Evolutionary conservation across 768 basidiomycete species (phyloP), one percentile per base, ranked within the genome.

Genomic region (Arthromyces matolae): DNA sequence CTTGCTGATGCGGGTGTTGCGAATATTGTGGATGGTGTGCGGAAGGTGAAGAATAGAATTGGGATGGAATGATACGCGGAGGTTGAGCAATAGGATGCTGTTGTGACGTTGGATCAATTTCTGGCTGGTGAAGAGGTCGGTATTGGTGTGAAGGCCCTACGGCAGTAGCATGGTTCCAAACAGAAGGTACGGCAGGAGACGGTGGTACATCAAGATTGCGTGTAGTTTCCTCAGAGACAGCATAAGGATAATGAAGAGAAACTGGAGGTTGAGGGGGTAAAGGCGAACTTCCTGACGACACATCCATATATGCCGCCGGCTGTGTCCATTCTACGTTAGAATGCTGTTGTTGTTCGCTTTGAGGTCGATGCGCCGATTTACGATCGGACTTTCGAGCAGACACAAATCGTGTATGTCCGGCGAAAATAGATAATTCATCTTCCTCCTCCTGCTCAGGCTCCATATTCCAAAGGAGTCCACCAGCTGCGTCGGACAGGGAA

Each of bases 351-450:
- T 28, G 35, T 14, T 35, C 42, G 14, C 33, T 24, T 13, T 42
- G 43, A 4, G 18, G 22, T 4, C 29, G 38, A 5, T 32, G 42
- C 13, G 14, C 45, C n/a, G 29, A 10, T 32, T 43, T 19, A 38
- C n/a, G 24, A 38, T 18, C n/a, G 54, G 48, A 25, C 46, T 60
- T 66, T 55, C 74, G 72, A 7, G 70, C 66, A 2, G 80, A 77
- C 12, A 86, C 77, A 32, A 88, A 77, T 8, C 79, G 72, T 0
- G 79, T 83, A 49, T 79, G 77, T 4, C 86, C 86, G 0, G 83
- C 79, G 56, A 87, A 83, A 35, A 88, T 84, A 0, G 78, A 70
- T 4, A 89, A 68, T 51, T 85, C 86, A 49, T 88, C 86, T 16
- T 81, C 83, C 0, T 65, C 70, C 9, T 72, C 72, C 40, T 80